These are phyloP conservation scores for Ophiosphaerella korrae DNA, from an alignment of 2,329 filamentous ascomycete species.

Conservation along the genomic window DNA sequence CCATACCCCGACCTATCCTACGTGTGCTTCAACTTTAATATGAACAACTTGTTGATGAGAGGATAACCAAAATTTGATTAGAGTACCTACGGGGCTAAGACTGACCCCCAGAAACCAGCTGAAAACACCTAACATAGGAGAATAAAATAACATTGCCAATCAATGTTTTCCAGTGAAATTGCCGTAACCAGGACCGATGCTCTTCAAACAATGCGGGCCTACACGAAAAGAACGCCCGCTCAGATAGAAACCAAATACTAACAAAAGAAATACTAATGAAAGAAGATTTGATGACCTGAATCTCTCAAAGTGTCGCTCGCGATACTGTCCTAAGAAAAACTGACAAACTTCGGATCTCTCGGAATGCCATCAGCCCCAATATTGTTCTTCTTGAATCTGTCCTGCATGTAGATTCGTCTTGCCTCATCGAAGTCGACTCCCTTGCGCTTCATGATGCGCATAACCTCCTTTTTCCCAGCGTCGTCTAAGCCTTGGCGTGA, in stretches of 20 bases:
- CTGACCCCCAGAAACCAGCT: no score
- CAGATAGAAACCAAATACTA: no score
- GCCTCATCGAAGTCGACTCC: slow-evolving; percentile 90
- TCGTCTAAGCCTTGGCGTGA: slow-evolving; percentile 80
- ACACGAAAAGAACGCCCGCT: neutral
- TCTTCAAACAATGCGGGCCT: no score
- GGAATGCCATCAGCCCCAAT: slow-evolving; percentile 89
- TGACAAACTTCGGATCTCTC: slow-evolving; percentile 92
- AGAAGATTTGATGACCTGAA: neutral
- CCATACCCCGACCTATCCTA: no score
- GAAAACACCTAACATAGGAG: neutral
- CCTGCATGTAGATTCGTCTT: slow-evolving; percentile 81
- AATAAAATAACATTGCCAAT: neutral
- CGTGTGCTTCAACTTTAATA: no score
- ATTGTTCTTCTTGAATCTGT: slow-evolving; percentile 81
- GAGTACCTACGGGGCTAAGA: no score
- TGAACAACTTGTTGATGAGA: neutral
- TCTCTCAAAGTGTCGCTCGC: no score
- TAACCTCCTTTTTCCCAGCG: slow-evolving; percentile 77
- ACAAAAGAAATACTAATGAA: neutral
- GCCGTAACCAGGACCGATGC: no score
- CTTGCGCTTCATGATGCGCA: slow-evolving; percentile 86
- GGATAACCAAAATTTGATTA: neutral
- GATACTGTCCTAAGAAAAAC: slow-evolving; percentile 65
- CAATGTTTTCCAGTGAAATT: neutral